Conservation (phyloP, 441 rosid species). For the Croton laevigatus region DNA sequence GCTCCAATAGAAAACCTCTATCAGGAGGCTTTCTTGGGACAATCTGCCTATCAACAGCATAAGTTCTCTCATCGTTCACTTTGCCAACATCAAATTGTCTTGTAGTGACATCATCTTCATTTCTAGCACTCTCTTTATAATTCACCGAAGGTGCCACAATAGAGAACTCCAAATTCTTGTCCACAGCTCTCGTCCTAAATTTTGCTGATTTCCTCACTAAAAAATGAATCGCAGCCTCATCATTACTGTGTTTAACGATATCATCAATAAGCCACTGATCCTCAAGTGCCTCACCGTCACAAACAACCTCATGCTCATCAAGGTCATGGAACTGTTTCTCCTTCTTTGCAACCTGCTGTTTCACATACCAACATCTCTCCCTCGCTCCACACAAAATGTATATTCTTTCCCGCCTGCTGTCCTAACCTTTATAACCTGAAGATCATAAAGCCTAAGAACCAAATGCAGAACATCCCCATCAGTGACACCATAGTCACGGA, state of each 20-base stretch:
- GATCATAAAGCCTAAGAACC: conserved; percentile 72
- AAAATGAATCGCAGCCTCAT: conserved; percentile 51
- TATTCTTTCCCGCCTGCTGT: conserved; percentile 58
- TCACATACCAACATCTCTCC: conserved; percentile 68
- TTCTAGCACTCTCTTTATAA: conserved; percentile 18
- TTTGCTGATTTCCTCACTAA: conserved; percentile 59
- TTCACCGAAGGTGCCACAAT: conserved; percentile 43
- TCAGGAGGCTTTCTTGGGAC: conserved; percentile 35
- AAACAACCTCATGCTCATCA: conserved; percentile 63
- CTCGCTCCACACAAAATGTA: conserved; percentile 58
- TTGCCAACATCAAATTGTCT: conserved; percentile 24
- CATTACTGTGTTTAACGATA: conserved; percentile 43
- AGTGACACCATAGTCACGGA: conserved; percentile 69
- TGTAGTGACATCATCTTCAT: conserved; percentile 18
- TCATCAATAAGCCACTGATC: conserved; percentile 70
- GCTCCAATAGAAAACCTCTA: conserved; percentile 43
- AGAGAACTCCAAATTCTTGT: conserved; percentile 64
- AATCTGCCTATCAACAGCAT: conserved; percentile 27
- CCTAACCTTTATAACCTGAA: conserved; percentile 65
- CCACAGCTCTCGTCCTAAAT: conserved; percentile 57
- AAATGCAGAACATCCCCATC: conserved; percentile 77
- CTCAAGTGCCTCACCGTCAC: conserved; percentile 63
- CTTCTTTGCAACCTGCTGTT: conserved; percentile 61
- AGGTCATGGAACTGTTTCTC: conserved; percentile 45
- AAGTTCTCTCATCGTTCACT: conserved; percentile 22